Evolutionary conservation across 192 early-diverging fungal species (phyloP), one percentile per base, ranked within the genome.

Genomic region (Phlyctochytrium bullatum): DNA sequence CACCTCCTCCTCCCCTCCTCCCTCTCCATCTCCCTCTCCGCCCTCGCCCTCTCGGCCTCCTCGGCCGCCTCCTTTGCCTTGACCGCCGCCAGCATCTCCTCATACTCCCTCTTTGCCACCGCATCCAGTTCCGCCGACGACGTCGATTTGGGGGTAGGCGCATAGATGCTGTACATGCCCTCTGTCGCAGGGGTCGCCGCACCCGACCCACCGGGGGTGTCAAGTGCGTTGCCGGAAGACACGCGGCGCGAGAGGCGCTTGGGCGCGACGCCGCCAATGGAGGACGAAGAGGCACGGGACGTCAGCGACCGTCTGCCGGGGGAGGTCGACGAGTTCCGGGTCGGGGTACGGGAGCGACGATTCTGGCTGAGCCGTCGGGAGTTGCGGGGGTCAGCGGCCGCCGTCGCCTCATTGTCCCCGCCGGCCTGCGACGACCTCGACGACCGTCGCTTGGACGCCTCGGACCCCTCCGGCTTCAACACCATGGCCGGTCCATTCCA

Each of bases 401-500:
- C 16, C 16, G 30, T 68, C 16, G 28, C 64, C 40, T 24, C 30
- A 40, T 24, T 66, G 63, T 72, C 73, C 17, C 1, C 34, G 70
- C 24, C 64, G 31, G 35, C 47, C 1, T 10, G 51, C 10, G 32
- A 31, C 20, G n/a, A 14, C 40, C 25, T 70, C 31, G 29, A 36
- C 20, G 20, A 61, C 23, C n/a, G 16, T 24, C 31, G 31, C 25
- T 20, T 47, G 6, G 40, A n/a, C n/a, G 40, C 40, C 40, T 47
- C 40, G 20, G 20, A 14, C 56, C 62, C 29, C n/a, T 72, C 72
- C 3, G 54, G 64, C 30, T 80, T 78, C 52, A 78, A 61, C 0
- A 61, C 61, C 64, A 83, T 59, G 14, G 35, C 52, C 3, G 83
- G 77, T 2, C 83, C 83, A 12, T 73, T 57, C 78, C 78, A 85